Base-by-base conservation (phyloP, 2,329 filamentous ascomycete genomes). In the Nemania abortiva region DNA sequence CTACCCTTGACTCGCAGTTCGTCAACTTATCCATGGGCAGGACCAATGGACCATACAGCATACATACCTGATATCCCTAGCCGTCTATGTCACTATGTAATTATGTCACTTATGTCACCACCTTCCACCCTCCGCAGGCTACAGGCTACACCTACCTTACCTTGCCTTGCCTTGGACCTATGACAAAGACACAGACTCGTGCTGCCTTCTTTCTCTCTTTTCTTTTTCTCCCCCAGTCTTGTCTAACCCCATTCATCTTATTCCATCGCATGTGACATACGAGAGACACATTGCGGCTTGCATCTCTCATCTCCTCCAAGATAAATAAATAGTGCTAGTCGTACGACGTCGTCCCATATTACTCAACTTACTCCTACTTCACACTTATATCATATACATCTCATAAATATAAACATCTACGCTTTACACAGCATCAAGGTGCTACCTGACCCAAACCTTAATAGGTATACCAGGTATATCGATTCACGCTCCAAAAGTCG, bases 281-380 rank as follows among this genome's bases (percentile, higher is more conserved):
- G 45, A 63, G 49, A 50, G 31, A 62, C 49, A 65, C 54, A 50
- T 61, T 55, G 53, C 34, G 63, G 50, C 15, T 42, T 62, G 45
- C 27, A 54, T 9, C 4, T 18, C 18, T 24, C 45, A 22, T 57
- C 54, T 65, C 49, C 57, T 18, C 6, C 54, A 52, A 18, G n/a
- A 34, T 39, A 39, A 52, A 70, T 70, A 68, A 63, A 64, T 63
- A 72, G n/a, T n/a, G n/a, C 34, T 60, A 66, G 73, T 72, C 73
- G 70, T 75, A 74, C 74, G 69, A 75, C 73, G 70, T 74, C 72
- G 70, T 73, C 66, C 71, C 69, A 74, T 73, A 61, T 61, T 54
- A 18, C 22, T 37, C 52, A 6, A 37, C 31, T 56, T n/a, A 15
- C 18, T 15, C 9, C 42, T 42, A 5, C 58, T 9, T 61, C 31